These are phyloP conservation scores for Vigna hirtella DNA, from an alignment of 306 rosid species.

Conservation along the genomic window DNA sequence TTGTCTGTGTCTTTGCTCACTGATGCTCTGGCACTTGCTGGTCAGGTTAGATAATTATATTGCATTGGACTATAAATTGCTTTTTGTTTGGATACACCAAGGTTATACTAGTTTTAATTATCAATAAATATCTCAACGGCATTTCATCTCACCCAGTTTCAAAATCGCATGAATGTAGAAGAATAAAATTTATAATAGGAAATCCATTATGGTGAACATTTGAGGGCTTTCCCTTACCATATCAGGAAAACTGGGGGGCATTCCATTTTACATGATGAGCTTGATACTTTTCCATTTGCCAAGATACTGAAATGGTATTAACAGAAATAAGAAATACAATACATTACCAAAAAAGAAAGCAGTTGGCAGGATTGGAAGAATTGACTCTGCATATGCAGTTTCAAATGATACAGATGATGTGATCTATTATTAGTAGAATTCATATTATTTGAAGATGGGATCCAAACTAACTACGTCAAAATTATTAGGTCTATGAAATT, in stretches of 20 bases:
- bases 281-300: conserved; percentile 2
- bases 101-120: not conserved
- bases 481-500: conserved; percentile 30
- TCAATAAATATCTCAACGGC: conserved; percentile 23
- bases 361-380: conserved; percentile 19
- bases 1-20: conserved; percentile 87
- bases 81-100: conserved; percentile 27
- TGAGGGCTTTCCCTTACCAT: conserved; percentile 13
- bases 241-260: conserved; percentile 11
- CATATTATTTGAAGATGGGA: conserved; percentile 19
- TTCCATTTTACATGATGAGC: not conserved
- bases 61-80: conserved; percentile 15
- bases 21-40: conserved; percentile 96
- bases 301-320: conserved; percentile 3
- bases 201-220: conserved; percentile 21
- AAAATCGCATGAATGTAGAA: conserved; percentile 21
- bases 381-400: conserved; percentile 2
- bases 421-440: conserved; percentile 13
- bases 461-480: conserved; percentile 9
- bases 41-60: conserved; percentile 69
- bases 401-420: conserved; percentile 28
- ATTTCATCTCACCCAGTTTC: conserved; percentile 32
- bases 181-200: conserved; percentile 1
- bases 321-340: not conserved
- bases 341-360: not conserved